A percentile compares a stretch with the other conserved stretches of the same genome.
phyloP scores from a whole-genome alignment of 768 basidiomycete genomes.

The Aureoboletus auriporus region DNA sequence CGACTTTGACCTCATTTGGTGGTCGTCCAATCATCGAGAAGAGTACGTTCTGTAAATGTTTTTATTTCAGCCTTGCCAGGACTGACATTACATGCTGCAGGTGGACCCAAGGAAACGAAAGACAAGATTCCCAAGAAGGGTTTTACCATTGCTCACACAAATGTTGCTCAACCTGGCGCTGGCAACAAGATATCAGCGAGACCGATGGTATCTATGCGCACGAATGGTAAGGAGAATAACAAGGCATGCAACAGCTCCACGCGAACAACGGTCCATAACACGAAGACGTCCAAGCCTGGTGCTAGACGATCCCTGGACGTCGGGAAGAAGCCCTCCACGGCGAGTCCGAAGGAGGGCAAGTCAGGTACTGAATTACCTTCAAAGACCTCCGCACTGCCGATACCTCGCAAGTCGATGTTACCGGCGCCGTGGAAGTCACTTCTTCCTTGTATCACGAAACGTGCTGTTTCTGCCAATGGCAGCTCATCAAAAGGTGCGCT shows the following conservation, averaged over 20 bases:
- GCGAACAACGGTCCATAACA: neutral
- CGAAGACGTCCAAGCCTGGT: conserved; percentile 1
- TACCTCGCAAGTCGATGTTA: conserved; percentile 12
- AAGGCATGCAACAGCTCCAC: neutral
- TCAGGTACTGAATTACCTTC: conserved; percentile 4
- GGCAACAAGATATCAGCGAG: neutral
- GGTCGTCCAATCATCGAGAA: too few species aligned
- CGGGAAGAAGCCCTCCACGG: conserved; percentile 1
- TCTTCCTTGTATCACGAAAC: neutral
- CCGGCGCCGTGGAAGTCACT: conserved; percentile 4
- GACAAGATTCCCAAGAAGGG: neutral
- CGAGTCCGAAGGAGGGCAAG: conserved; percentile 5
- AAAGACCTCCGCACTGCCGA: neutral
- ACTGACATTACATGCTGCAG: neutral
- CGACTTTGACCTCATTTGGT: too few species aligned
- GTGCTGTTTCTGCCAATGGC: neutral
- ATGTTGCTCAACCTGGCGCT: conserved; percentile 7
- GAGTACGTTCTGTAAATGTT: too few species aligned
- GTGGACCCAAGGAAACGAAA: neutral
- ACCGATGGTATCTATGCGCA: neutral
- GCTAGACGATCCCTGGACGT: neutral
- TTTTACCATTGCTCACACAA: neutral
- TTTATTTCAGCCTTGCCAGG: too few species aligned
- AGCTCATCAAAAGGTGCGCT: conserved; percentile 2
- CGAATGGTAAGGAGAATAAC: conserved; percentile 16